phyloP scores from a whole-genome alignment of 2,329 filamentous ascomycete species.

The Atkinsonella texensis region DNA sequence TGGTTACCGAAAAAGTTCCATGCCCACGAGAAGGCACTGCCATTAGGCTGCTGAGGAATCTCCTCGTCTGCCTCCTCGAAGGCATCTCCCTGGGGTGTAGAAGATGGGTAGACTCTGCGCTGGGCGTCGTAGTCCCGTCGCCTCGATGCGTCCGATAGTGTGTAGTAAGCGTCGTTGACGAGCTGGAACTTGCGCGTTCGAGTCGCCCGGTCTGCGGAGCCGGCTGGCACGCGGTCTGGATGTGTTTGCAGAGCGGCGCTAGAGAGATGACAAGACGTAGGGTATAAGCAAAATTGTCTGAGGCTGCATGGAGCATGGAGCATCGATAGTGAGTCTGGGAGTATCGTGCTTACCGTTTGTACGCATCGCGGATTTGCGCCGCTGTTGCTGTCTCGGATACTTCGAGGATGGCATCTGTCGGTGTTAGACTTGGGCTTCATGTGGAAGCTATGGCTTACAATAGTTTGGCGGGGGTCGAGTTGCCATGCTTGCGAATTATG shows the following conservation, averaged over 20 bases:
- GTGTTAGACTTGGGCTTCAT: neutral
- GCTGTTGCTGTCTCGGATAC: slow-evolving; percentile 61
- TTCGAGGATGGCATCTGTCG: slow-evolving; percentile 59
- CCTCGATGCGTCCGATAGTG: slow-evolving; percentile 66
- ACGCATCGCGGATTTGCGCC: slow-evolving; percentile 83
- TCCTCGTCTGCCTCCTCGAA: slow-evolving; percentile 35
- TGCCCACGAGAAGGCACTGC: slow-evolving; percentile 63
- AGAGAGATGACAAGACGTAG: neutral
- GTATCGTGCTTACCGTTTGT: slow-evolving; percentile 57
- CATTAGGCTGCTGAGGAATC: slow-evolving; percentile 28
- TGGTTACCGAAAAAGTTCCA: slow-evolving; percentile 46
- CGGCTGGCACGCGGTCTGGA: slow-evolving; percentile 74
- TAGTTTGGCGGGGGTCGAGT: slow-evolving; percentile 41
- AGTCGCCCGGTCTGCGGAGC: slow-evolving; percentile 68
- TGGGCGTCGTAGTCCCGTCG: slow-evolving; percentile 77
- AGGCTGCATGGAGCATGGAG: no score
- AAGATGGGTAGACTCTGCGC: slow-evolving; percentile 20
- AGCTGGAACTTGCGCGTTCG: slow-evolving; percentile 85
- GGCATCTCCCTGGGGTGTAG: slow-evolving; percentile 22
- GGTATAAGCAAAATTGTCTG: neutral
- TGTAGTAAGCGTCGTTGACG: slow-evolving; percentile 89
- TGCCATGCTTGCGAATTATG: slow-evolving; percentile 17
- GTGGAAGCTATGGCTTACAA: slow-evolving; percentile 30
- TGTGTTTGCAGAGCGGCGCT: slow-evolving; percentile 86
- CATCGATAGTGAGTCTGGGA: neutral